phyloP scores from a whole-genome alignment of 2,329 filamentous ascomycete genomes.

The Mollisiaceae sp. region DNA sequence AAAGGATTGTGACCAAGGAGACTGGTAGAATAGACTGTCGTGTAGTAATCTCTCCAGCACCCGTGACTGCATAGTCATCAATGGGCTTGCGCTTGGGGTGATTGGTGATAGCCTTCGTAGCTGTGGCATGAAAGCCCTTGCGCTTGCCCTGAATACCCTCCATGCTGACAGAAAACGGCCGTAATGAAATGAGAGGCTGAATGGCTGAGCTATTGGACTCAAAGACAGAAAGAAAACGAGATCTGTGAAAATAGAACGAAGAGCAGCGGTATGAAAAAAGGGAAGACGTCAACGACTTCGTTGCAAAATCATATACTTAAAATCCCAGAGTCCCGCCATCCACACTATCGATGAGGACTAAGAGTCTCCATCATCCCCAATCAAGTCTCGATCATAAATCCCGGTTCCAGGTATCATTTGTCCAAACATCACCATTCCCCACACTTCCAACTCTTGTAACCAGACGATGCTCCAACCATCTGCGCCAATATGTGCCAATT shows the following conservation, averaged over 20 bases:
- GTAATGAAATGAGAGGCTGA: not conserved
- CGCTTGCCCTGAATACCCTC: not conserved
- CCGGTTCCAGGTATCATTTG: not conserved
- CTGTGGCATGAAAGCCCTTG: not conserved
- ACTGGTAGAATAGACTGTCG: constrained; percentile 62
- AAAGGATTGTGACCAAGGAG: constrained; percentile 70
- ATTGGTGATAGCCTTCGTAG: not conserved
- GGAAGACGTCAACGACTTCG: constrained; percentile 4
- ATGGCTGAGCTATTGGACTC: not conserved
- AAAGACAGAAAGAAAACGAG: not conserved
- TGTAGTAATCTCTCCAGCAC: constrained; percentile 67
- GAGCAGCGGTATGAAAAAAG: not conserved
- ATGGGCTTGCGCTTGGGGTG: constrained; percentile 36
- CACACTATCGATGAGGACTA: not conserved
- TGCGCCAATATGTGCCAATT: not conserved
- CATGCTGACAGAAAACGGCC: not conserved
- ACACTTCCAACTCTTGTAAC: not conserved
- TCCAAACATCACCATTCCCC: not conserved
- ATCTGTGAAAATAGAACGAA: not conserved
- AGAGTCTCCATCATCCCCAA: not conserved
- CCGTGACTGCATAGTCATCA: constrained; percentile 70
- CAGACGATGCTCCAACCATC: not conserved
- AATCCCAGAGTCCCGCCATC: not conserved
- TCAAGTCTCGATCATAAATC: not conserved
- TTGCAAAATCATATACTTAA: not conserved